A percentile compares a stretch with the other conserved stretches of the same genome.
phyloP scores from a whole-genome alignment of 2,329 filamentous ascomycete genomes.

The Diaporthe velutina region DNA sequence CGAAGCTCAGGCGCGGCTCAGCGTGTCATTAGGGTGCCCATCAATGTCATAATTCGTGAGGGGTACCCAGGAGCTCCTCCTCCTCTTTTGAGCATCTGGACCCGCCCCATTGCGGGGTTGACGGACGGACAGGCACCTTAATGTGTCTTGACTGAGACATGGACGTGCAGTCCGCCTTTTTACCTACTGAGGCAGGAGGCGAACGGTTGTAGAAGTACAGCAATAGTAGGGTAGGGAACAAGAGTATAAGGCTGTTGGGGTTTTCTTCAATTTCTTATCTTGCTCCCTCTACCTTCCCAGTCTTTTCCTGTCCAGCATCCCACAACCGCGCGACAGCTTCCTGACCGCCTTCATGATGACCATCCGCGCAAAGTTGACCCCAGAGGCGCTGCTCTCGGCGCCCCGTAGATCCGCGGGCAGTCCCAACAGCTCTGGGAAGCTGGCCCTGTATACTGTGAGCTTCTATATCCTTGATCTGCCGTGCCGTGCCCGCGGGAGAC shows the following conservation, averaged over 20 bases:
- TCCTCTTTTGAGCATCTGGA: slow-evolving; percentile 20
- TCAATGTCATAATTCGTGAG: slow-evolving; percentile 35
- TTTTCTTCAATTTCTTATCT: neutral
- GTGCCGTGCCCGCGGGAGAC: neutral
- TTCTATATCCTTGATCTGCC: neutral
- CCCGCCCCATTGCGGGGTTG: slow-evolving; percentile 32
- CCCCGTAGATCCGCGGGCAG: slow-evolving; percentile 78
- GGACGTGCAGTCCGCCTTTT: slow-evolving; percentile 13
- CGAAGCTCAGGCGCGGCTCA: neutral
- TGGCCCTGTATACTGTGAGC: slow-evolving; percentile 73
- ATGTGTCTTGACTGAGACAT: slow-evolving; percentile 33
- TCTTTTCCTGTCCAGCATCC: neutral
- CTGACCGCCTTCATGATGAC: slow-evolving; percentile 68
- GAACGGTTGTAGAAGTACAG: neutral
- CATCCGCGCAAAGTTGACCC: slow-evolving; percentile 79
- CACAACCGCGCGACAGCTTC: neutral
- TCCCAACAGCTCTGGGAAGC: slow-evolving; percentile 76
- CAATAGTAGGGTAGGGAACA: neutral
- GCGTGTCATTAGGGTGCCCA: slow-evolving; percentile 29
- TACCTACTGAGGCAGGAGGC: slow-evolving; percentile 17
- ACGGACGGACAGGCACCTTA: slow-evolving; percentile 4
- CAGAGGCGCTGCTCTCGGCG: slow-evolving; percentile 81
- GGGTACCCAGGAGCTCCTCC: slow-evolving; percentile 32
- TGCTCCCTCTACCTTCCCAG: neutral
- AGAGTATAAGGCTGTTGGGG: neutral